phyloP scores from a whole-genome alignment of 1,284 basidiomycete species.

The Ceratobasidium sp. region DNA sequence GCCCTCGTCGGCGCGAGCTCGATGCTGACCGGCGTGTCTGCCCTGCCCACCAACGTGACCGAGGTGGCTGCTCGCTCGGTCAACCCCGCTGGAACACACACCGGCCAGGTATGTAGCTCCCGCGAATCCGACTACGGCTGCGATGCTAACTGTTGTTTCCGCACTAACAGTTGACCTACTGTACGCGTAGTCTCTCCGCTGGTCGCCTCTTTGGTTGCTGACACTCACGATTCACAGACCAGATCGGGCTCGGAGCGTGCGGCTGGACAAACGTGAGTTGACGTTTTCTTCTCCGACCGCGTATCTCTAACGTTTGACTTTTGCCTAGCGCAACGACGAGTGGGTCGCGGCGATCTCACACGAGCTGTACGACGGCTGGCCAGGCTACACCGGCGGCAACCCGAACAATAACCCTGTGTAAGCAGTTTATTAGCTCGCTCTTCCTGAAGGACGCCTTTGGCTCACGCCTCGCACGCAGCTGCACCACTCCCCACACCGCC shows the following conservation, averaged over 20 bases:
- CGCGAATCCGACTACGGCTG: no score
- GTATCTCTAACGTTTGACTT: neutral
- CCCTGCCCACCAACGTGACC: conserved; percentile 28
- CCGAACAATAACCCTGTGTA: conserved; percentile 45
- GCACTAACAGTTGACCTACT: conserved; percentile 27
- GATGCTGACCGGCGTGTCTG: conserved; percentile 34
- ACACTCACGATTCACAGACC: neutral
- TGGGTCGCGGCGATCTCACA: conserved; percentile 44
- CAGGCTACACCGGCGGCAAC: conserved; percentile 41
- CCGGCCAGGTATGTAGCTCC: conserved; percentile 35
- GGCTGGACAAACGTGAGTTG: conserved; percentile 41
- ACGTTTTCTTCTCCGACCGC: neutral
- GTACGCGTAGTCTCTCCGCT: neutral
- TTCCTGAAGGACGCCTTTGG: neutral
- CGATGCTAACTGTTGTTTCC: neutral
- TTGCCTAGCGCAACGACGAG: conserved; percentile 8
- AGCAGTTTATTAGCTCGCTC: neutral
- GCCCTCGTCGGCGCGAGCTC: conserved; percentile 24
- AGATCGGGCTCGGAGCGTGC: conserved; percentile 36
- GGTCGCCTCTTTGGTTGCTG: neutral
- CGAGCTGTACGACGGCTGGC: conserved; percentile 39
- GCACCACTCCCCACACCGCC: neutral
- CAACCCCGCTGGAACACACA: conserved; percentile 30
- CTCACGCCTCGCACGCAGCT: neutral
- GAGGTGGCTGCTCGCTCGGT: conserved; percentile 36